Base-by-base conservation (phyloP, 306 rosid genomes). In the Trifolium fragiferum region DNA sequence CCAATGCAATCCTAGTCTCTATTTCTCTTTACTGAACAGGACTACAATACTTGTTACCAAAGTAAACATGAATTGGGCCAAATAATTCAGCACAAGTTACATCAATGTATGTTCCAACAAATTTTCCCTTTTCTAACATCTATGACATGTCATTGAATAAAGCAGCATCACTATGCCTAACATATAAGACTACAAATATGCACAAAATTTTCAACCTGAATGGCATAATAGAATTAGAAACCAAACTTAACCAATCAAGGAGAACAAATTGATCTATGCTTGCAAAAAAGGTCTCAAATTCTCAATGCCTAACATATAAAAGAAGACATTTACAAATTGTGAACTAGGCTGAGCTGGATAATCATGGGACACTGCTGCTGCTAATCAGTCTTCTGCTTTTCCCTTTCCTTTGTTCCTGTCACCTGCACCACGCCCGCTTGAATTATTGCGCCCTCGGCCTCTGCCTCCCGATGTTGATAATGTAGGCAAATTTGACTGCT, bases 201-300 rank as follows among this genome's bases (percentile, higher is more conserved):
- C 8, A 55, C 62, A 55, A 55, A 10, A 8, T 53, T 53, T 8
- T 10, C 12, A 2, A 19, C 14, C 32, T 21, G 62, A 55, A 21
- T 55, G 62, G 7, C 8, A 4, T 10, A 55, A 55, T 21, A 55
- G 25, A 23, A 23, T 23, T 23, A 23, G 15, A 20, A 53, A 53
- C 38, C 8, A 20, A 53, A 53, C 27, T 25, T 25, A 25, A 25
- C 59, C 59, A 53, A 9, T 53, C 27, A 49, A 49, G 10, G 10
- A 49, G 10, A 49, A 49, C 55, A 49, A 49, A 49, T 49, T 49
- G 21, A 49, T 49, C 55, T 49, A n/a, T 49, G 55, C 55, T n/a
- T n/a, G 55, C 10, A 49, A 49, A 49, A 19, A 49, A 7, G 20
- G 55, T 49, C 10, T 49, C 10, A 49, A 43, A 43, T 43, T 12